Evolutionary conservation across 164 flowering plant genomes (phyloP).

Genomic region (Vitis vinifera): ASM3070453v1 NC_081805.1:10421001-10421500

Average conservation of each 20-base stretch:
- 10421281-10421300: background rate
- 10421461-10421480: conserved; percentile 31
- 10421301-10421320: background rate
- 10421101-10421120: conserved; percentile 87
- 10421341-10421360: conserved; percentile 11
- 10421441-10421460: background rate
- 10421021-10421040: conserved; percentile 78
- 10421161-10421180: background rate
- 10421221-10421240: background rate
- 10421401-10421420: background rate
- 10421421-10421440: conserved; percentile 3
- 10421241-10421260: background rate
- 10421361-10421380: background rate
- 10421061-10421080: conserved; percentile 85
- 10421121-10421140: conserved; percentile 23
- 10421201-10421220: background rate
- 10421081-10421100: conserved; percentile 84
- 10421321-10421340: conserved; percentile 8
- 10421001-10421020: conserved; percentile 86
- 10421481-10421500: conserved; percentile 8
- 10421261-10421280: background rate
- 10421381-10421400: background rate
- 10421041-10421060: conserved; percentile 77
- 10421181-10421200: too few species aligned
- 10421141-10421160: conserved; percentile 10